A percentile compares a stretch with the other conserved stretches of the same genome.
phyloP scores from a whole-genome alignment of 768 basidiomycete genomes.

The Termitomyces sp. region DNA sequence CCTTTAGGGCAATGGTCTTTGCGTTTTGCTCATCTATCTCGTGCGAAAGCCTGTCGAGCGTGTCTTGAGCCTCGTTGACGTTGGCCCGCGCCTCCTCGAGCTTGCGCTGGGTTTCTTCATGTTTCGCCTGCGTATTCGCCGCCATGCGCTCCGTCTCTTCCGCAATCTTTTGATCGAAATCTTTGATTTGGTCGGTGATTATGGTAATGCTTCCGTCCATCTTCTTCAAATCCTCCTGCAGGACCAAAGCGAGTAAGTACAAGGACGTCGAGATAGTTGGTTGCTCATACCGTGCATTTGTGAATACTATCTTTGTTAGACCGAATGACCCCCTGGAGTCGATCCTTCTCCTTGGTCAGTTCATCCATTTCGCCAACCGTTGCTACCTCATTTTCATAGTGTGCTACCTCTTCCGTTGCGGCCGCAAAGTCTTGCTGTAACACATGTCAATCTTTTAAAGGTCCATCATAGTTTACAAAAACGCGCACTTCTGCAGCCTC shows the following conservation, averaged over 20 bases:
- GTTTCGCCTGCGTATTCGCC: conserved; percentile 58
- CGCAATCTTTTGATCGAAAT: conserved; percentile 47
- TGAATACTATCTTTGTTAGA: conserved; percentile 42
- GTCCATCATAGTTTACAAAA: background rate
- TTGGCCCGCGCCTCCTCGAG: conserved; percentile 45
- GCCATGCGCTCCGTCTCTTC: conserved; percentile 55
- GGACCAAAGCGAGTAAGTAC: background rate
- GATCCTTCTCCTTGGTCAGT: conserved; percentile 37
- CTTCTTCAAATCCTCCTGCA: conserved; percentile 49
- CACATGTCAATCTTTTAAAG: background rate
- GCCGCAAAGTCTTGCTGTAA: conserved; percentile 30
- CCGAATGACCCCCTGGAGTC: conserved; percentile 46
- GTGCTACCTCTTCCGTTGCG: conserved; percentile 30
- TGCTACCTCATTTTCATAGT: conserved; percentile 28
- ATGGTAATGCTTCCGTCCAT: conserved; percentile 42
- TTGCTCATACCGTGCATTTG: conserved; percentile 42
- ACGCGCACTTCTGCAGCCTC: conserved; percentile 33
- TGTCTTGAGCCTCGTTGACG: conserved; percentile 37
- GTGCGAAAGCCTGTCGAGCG: conserved; percentile 26
- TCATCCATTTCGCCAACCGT: conserved; percentile 33
- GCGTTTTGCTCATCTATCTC: conserved; percentile 31
- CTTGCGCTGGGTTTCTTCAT: conserved; percentile 53
- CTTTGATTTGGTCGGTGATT: conserved; percentile 32
- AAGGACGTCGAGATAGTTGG: background rate
- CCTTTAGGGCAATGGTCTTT: conserved; percentile 30